Evolutionary conservation across 2,329 filamentous ascomycete species (phyloP).

Genomic region (Lasiodiplodia gonubiensis): DNA sequence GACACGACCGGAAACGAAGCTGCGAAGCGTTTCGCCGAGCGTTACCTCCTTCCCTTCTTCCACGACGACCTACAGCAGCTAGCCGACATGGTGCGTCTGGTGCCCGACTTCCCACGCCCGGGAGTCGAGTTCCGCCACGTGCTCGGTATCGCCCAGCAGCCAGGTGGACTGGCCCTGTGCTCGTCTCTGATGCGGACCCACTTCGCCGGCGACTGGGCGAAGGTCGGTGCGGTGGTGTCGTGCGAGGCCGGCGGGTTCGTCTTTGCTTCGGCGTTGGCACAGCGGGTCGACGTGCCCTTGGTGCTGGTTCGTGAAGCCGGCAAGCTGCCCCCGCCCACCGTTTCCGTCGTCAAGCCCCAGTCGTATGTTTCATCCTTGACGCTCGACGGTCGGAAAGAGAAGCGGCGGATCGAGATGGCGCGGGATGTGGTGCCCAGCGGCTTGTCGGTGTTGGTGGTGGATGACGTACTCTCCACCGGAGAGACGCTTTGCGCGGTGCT

Average conservation of each 20-base stretch:
- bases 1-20: conserved; percentile 49
- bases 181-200: conserved; percentile 55
- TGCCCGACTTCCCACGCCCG: conserved; percentile 58
- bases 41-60: conserved; percentile 54
- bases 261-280: conserved; percentile 60
- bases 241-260: conserved; percentile 65
- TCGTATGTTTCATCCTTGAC: conserved; percentile 62
- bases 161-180: conserved; percentile 58
- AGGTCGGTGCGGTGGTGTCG: conserved; percentile 54
- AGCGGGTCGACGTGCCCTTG: conserved; percentile 50
- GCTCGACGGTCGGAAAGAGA: conserved; percentile 36
- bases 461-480: conserved; percentile 65
- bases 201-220: conserved; percentile 56
- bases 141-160: conserved; percentile 60
- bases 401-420: conserved; percentile 57
- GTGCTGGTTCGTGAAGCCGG: conserved; percentile 60
- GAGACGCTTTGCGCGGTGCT: conserved; percentile 61
- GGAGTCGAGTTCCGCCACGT: conserved; percentile 65
- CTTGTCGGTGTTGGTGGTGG: conserved; percentile 60
- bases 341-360: conserved; percentile 54
- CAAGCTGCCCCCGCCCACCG: conserved; percentile 64
- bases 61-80: conserved; percentile 55
- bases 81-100: conserved; percentile 55
- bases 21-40: conserved; percentile 50
- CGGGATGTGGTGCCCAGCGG: conserved; percentile 48